These are phyloP conservation scores for Globisporangium paddicum DNA, from an alignment of 352 stramenopile genomes.

Conservation along the genomic window DNA sequence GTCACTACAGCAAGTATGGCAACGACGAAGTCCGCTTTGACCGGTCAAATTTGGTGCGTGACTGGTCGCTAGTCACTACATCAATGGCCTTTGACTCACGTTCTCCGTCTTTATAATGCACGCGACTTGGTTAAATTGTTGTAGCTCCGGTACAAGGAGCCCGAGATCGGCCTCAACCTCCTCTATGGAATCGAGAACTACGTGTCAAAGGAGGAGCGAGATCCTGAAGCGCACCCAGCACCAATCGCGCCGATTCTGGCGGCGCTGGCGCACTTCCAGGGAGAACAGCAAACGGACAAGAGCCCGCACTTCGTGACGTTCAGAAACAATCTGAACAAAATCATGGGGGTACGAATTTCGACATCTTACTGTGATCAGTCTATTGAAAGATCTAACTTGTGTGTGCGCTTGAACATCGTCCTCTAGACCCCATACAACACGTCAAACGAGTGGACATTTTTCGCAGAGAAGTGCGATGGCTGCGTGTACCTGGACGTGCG, in stretches of 20 bases:
- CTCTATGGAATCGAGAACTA: slow-evolving; percentile 55
- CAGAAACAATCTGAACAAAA: slow-evolving; percentile 84
- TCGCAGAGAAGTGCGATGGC: slow-evolving; percentile 42
- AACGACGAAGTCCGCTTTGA: slow-evolving; percentile 47
- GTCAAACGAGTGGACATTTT: slow-evolving; percentile 61
- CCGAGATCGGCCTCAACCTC: slow-evolving; percentile 42
- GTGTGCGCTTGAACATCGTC: not conserved
- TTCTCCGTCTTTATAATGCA: not conserved
- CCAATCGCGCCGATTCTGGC: slow-evolving; percentile 45
- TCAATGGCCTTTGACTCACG: too few relatives aligned
- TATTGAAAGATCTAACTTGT: not conserved
- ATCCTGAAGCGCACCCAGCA: slow-evolving; percentile 36
- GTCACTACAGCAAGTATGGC: slow-evolving; percentile 56
- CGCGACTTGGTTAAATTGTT: not conserved
- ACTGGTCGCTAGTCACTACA: not conserved
- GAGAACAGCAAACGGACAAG: not conserved
- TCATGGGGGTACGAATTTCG: slow-evolving; percentile 49
- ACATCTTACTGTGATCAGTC: not conserved
- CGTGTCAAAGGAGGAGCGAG: slow-evolving; percentile 41
- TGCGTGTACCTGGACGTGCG: slow-evolving; percentile 67
- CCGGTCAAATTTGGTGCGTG: slow-evolving; percentile 53
- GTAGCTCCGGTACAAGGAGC: slow-evolving; percentile 29
- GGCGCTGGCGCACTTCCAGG: slow-evolving; percentile 41
- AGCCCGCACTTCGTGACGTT: slow-evolving; percentile 59
- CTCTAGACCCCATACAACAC: slow-evolving; percentile 73